phyloP scores from a whole-genome alignment of 345 rosid species.

The Laguncularia racemosa region DNA sequence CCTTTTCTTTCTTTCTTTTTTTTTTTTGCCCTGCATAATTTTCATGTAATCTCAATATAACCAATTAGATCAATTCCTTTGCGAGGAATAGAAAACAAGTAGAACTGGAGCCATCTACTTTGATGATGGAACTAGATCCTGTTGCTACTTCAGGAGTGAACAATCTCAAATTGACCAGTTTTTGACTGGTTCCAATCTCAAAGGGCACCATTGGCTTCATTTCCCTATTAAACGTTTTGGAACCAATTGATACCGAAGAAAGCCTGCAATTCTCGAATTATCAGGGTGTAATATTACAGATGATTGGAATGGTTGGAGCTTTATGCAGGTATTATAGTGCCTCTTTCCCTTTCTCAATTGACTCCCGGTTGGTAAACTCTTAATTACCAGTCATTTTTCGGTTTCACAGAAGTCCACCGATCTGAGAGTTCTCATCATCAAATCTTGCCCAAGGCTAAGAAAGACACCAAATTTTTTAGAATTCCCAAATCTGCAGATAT shows the following conservation, averaged over 20 bases:
- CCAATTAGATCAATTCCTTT: not conserved
- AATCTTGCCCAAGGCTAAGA: too few relatives aligned
- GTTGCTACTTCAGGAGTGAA: not conserved
- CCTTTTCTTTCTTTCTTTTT: too few relatives aligned
- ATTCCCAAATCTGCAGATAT: too few relatives aligned
- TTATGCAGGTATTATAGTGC: conserved; percentile 1
- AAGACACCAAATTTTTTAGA: too few relatives aligned
- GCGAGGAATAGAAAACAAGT: not conserved
- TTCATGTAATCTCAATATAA: too few relatives aligned
- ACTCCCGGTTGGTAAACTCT: too few relatives aligned
- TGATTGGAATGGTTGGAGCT: conserved; percentile 11
- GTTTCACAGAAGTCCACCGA: too few relatives aligned
- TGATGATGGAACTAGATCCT: too few relatives aligned
- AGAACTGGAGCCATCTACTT: conserved; percentile 1
- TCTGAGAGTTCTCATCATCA: too few relatives aligned
- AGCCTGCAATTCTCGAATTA: not conserved
- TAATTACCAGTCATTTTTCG: too few relatives aligned
- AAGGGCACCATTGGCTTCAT: conserved; percentile 3
- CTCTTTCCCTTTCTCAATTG: too few relatives aligned
- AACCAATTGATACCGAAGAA: not conserved
- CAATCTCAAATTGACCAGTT: not conserved
- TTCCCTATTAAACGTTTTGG: not conserved
- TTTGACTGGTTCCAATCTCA: not conserved
- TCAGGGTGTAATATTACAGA: not conserved
- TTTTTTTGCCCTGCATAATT: too few relatives aligned